Percentiles rank a stretch among this genome's conserved stretches.
Evolutionary conservation across 208 protist species (phyloP).

Genomic region (Lotmaria passim): DNA sequence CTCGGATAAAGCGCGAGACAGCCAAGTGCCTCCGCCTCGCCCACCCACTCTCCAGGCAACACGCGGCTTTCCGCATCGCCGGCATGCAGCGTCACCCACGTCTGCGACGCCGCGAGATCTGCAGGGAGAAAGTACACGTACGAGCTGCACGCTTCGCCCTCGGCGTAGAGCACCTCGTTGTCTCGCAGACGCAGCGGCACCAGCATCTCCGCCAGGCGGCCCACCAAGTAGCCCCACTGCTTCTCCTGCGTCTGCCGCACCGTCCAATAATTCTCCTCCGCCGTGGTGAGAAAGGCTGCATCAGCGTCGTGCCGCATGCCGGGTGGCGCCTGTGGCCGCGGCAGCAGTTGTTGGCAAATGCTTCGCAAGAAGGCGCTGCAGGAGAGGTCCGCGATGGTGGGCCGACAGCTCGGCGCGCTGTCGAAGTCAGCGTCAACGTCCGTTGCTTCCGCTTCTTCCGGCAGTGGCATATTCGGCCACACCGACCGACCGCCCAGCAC

Average conservation of each 20-base stretch:
- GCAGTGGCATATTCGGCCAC: slow-evolving; percentile 31
- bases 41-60: slow-evolving; percentile 42
- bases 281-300: slow-evolving; percentile 40
- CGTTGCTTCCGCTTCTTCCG: background rate
- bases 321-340: slow-evolving; percentile 22
- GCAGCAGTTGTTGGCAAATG: slow-evolving; percentile 35
- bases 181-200: slow-evolving; percentile 6
- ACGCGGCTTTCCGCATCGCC: slow-evolving; percentile 21
- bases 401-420: background rate
- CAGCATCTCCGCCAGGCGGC: slow-evolving; percentile 33
- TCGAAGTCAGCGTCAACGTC: background rate
- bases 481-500: slow-evolving; percentile 25
- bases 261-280: slow-evolving; percentile 48
- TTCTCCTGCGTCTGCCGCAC: slow-evolving; percentile 29
- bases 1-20: slow-evolving; percentile 21
- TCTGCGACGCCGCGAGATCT: slow-evolving; percentile 6
- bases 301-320: slow-evolving; percentile 12
- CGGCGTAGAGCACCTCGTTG: slow-evolving; percentile 26
- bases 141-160: slow-evolving; percentile 23
- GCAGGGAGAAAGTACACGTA: slow-evolving; percentile 44
- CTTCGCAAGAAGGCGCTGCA: slow-evolving; percentile 30
- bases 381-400: background rate
- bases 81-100: slow-evolving; percentile 10
- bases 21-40: slow-evolving; percentile 47
- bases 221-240: slow-evolving; percentile 42